Evolutionary conservation across 2,329 filamentous ascomycete genomes (phyloP).

Genomic region (Pezicula radicicola): DNA sequence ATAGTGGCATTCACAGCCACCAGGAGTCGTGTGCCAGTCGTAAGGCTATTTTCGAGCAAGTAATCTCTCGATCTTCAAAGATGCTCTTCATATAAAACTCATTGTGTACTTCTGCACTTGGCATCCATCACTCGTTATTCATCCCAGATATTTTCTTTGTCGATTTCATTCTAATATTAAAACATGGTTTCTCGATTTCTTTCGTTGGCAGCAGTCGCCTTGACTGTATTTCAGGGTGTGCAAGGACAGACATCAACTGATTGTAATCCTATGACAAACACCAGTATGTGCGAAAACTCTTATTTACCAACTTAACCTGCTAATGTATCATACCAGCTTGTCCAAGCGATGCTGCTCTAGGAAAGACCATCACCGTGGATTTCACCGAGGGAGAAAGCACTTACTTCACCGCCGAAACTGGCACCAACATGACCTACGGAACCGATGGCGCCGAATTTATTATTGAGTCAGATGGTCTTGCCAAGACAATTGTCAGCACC

Average conservation of each 20-base stretch:
- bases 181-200: neutral
- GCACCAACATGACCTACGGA: constrained; percentile 50
- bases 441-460: constrained; percentile 68
- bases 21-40: too few species aligned
- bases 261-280: neutral
- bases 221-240: neutral
- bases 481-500: constrained; percentile 73
- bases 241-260: neutral
- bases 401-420: constrained; percentile 61
- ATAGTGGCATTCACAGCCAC: too few species aligned
- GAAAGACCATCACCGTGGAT: constrained; percentile 56
- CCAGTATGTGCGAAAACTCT: neutral
- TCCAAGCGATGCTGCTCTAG: constrained; percentile 68
- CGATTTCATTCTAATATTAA: too few species aligned
- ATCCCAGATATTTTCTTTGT: too few species aligned
- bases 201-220: neutral
- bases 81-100: too few species aligned
- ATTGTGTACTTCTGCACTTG: too few species aligned
- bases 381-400: constrained; percentile 58
- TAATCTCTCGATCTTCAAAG: too few species aligned
- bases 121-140: too few species aligned
- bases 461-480: constrained; percentile 67
- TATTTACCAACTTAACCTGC: neutral
- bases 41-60: too few species aligned
- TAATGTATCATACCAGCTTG: constrained; percentile 38